These are phyloP conservation scores for Mesembryanthemum crystallinum DNA, from an alignment of 148 eudicot genomes.

Conservation along the genomic window DNA sequence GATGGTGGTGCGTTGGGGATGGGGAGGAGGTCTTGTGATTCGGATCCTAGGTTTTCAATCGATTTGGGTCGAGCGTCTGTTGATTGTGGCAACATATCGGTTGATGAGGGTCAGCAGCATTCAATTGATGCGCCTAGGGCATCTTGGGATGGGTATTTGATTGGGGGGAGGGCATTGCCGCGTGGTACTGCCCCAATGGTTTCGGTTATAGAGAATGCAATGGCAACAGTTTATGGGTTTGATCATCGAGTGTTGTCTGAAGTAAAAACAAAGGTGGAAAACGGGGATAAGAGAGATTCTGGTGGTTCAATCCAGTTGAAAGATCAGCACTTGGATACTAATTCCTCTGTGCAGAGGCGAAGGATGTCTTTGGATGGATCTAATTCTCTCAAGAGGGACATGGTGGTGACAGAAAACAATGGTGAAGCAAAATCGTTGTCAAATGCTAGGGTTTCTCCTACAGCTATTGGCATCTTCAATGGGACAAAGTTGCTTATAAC, in stretches of 20 bases:
- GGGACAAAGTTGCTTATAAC: constrained; percentile 56
- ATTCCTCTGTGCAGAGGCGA: constrained; percentile 36
- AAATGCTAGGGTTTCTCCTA: constrained; percentile 37
- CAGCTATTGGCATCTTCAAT: constrained; percentile 34
- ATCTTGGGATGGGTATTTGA: constrained; percentile 89
- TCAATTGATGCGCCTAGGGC: constrained; percentile 76
- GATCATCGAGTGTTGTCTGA: constrained; percentile 41
- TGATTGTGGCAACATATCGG: constrained; percentile 49
- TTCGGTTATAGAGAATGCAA: constrained; percentile 70
- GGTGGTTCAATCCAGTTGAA: constrained; percentile 39
- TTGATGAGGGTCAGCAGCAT: constrained; percentile 34
- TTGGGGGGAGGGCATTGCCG: constrained; percentile 46
- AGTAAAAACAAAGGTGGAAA: constrained; percentile 42
- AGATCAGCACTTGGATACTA: constrained; percentile 41
- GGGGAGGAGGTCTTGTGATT: constrained; percentile 65
- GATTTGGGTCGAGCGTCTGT: constrained; percentile 42
- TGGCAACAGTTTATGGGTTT: constrained; percentile 47
- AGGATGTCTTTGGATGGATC: constrained; percentile 61
- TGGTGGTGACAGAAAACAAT: constrained; percentile 38
- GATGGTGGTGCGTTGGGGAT: constrained; percentile 38
- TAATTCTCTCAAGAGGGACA: constrained; percentile 44
- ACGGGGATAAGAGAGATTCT: constrained; percentile 48
- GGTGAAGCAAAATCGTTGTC: constrained; percentile 36
- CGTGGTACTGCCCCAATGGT: constrained; percentile 52
- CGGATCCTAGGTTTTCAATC: constrained; percentile 55